Evolutionary conservation across 495 filamentous ascomycete genomes (phyloP), one percentile per base, ranked within the genome.

Genomic region (Amniculicola lignicola): DNA sequence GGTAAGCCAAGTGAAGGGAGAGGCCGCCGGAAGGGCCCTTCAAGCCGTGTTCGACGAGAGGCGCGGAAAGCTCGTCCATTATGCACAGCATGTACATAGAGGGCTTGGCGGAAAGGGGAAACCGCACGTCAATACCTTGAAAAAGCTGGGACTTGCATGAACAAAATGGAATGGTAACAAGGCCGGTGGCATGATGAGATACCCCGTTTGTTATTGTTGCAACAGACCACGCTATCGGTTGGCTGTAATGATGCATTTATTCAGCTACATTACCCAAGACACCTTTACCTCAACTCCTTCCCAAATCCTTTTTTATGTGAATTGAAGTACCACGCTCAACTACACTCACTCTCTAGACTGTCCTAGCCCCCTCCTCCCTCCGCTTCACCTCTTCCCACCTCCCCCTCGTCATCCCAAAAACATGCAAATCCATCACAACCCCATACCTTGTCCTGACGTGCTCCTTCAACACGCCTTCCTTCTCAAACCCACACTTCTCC

Each of bases 381-480:
- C 37, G 10, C 29, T 27, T 45, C 18, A 6, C n/a, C 47, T 46
- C 51, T 51, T 61, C 51, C 62, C 62, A 64, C 23, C 58, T 47
- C 21, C 35, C 45, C 48, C 45, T 64, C 39, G 46, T 48, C 31
- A 64, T 16, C 23, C 59, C 61, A 44, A 45, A 64, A 7, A 46
- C 0, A 24, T 47, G 44, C 21, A 59, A 27, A 54, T 67, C 64
- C 46, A 16, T 44, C 5, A 69, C 44, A 9, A 52, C 51, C 0
- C 67, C 69, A 28, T 66, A 43, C 58, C 67, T 71, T 27, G 51
- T 38, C n/a, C n/a, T n/a, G 22, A 66, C 52, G 47, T 60, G 55
- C 31, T 56, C 50, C 33, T 46, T 65, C 44, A 63, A 38, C 27
- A 48, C 27, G 2, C 66, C 69, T 39, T 72, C 69, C 11, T 24